These are phyloP conservation scores for Spergularia bocconei DNA, from an alignment of 148 eudicot species.

Conservation along the genomic window DNA sequence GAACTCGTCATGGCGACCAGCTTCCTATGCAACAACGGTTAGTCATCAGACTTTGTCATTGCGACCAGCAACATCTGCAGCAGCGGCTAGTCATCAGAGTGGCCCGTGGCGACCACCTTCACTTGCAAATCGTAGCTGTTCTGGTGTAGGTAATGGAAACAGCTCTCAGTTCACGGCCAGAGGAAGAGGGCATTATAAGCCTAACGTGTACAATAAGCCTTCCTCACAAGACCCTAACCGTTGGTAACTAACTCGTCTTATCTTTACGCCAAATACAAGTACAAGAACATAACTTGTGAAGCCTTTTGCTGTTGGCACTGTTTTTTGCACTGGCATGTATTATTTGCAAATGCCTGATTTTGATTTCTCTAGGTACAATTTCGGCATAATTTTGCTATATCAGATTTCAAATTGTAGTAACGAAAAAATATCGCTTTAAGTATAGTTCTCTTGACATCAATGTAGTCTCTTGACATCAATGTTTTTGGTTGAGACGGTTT, in stretches of 20 bases:
- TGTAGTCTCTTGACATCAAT: too few relatives aligned
- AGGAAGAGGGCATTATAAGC: conserved; percentile 8
- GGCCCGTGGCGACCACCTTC: conserved; percentile 18
- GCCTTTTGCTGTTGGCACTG: not conserved
- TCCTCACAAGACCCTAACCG: conserved; percentile 3
- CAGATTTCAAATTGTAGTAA: too few relatives aligned
- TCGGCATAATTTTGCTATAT: too few relatives aligned
- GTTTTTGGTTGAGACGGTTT: too few relatives aligned
- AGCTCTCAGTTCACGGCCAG: not conserved
- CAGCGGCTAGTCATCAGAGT: not conserved
- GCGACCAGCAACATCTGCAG: too few relatives aligned
- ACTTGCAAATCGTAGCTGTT: not conserved
- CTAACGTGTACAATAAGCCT: not conserved
- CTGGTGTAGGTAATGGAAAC: not conserved
- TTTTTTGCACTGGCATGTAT: not conserved
- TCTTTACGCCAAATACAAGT: too few relatives aligned
- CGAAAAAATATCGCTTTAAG: too few relatives aligned
- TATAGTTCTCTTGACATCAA: too few relatives aligned
- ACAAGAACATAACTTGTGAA: too few relatives aligned
- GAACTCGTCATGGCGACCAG: conserved; percentile 11
- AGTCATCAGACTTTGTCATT: not conserved
- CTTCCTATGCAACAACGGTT: not conserved
- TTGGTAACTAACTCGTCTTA: conserved; percentile 10
- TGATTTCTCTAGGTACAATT: too few relatives aligned
- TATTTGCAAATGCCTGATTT: too few relatives aligned